Percentiles rank a stretch among this genome's conserved stretches.
Conservation (phyloP, 75 land plant genomes). For the Gnetum montanum region DNA sequence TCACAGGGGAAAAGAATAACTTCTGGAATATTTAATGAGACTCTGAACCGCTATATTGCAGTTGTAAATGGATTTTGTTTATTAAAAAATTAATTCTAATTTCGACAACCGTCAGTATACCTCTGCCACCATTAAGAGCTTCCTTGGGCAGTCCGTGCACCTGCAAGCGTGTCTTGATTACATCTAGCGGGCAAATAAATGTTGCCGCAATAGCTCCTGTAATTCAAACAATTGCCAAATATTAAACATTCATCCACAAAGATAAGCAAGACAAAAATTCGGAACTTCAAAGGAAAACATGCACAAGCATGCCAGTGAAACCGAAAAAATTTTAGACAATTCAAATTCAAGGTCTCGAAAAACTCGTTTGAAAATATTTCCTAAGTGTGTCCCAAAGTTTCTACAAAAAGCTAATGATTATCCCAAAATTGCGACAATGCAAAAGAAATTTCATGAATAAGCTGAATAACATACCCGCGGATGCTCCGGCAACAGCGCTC, state of each 20-base stretch:
- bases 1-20: no score
- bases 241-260: background rate
- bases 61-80: no score
- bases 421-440: background rate
- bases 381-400: background rate
- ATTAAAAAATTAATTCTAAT: no score
- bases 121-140: conserved; percentile 27
- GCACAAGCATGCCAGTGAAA: background rate
- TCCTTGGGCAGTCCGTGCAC: conserved; percentile 58
- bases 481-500: conserved; percentile 63
- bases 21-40: no score
- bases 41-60: no score
- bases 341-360: background rate
- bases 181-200: conserved; percentile 97
- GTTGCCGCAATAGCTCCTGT: conserved; percentile 97
- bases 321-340: background rate
- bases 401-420: background rate
- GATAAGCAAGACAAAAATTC: background rate
- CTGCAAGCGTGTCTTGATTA: conserved; percentile 93
- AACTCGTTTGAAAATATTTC: background rate
- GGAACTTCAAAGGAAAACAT: background rate
- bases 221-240: conserved; percentile 3
- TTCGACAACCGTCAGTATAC: no score
- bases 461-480: conserved; percentile 35
- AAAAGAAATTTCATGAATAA: background rate